Base-by-base conservation (phyloP, 2,329 filamentous ascomycete species). In the Colletotrichum ledebouriae region DNA sequence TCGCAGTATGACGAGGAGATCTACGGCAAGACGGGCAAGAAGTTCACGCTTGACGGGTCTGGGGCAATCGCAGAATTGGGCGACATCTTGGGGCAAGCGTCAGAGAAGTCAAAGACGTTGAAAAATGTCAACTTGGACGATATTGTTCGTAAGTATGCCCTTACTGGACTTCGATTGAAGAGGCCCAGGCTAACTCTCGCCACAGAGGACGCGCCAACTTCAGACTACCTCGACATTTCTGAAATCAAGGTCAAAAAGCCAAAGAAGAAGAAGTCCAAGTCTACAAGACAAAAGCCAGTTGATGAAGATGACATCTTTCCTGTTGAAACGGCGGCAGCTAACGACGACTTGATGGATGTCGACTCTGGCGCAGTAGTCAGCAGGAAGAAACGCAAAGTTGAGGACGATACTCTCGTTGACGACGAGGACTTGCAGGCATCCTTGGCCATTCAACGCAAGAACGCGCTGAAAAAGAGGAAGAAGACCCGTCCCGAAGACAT, bases 1-100 rank as follows among this genome's bases (percentile, higher is more conserved):
- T 89, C 92, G 13, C 95, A 99, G 73, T 99, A 99, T 76, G 96
- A 98, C 74, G 96, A 98, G 71, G 95, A 97, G 75, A 97, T 98
- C 60, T 88, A 92, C 41, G 94, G 94, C 63, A 97, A 97, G 80
- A 96, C 97, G 81, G 84, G 86, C 63, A 97, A 97, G 77, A 87
- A 87, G 25, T 99, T 99, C 74, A 97, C 93, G 0, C 83, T 99
- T 15, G 93, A 97, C 77, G 90, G 90, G 2, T 86, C 90, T 70
- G 94, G 94, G 3, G 90, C 88, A 39, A 90, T 83, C 25, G 86
- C 87, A 13, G 90, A 92, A 72, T 83, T 90, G 55, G 82, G 86
- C 17, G 87, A 89, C 70, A 85, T 85, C 44, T 76, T 86, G 42
- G 79, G 80, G 76, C 78, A 87, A 76, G 81, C 86, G 73, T 73